Percentiles rank a stretch among this genome's conserved stretches.
phyloP scores from a whole-genome alignment of 495 filamentous ascomycete genomes.

The Lophiostoma macrostomum region DNA sequence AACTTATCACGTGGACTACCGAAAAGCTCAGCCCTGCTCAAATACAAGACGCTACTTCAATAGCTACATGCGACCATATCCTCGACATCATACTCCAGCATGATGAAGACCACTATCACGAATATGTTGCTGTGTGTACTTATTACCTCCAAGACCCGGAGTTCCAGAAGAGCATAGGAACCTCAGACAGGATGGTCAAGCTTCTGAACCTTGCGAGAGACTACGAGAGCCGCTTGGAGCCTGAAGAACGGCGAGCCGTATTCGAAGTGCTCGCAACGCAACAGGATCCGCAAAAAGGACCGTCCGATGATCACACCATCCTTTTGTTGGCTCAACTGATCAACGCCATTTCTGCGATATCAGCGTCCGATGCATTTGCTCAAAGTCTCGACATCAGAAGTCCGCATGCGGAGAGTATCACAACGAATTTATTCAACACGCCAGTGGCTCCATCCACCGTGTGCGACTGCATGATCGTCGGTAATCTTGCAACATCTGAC shows the following conservation, averaged over 20 bases:
- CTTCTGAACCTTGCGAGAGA: conserved; percentile 22
- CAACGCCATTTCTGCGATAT: conserved; percentile 22
- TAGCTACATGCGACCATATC: conserved; percentile 3
- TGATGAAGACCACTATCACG: conserved; percentile 26
- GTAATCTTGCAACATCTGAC: conserved; percentile 31
- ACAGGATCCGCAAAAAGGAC: neutral
- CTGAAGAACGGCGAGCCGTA: conserved; percentile 12
- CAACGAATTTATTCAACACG: conserved; percentile 11
- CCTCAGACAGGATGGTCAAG: conserved; percentile 6
- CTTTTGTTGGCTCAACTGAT: conserved; percentile 19
- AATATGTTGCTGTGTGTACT: conserved; percentile 13
- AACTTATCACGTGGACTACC: conserved; percentile 25
- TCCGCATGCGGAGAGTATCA: conserved; percentile 17
- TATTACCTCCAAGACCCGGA: conserved; percentile 27
- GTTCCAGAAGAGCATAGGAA: conserved; percentile 16
- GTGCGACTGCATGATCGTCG: conserved; percentile 28
- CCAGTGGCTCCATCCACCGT: conserved; percentile 18
- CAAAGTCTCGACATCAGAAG: conserved; percentile 1
- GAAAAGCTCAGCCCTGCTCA: conserved; percentile 21
- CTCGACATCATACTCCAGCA: conserved; percentile 9
- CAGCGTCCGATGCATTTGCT: conserved; percentile 29
- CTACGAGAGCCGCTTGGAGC: conserved; percentile 10
- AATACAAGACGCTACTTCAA: conserved; percentile 15
- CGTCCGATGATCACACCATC: conserved; percentile 12
- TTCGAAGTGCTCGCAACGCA: conserved; percentile 9